phyloP scores from a whole-genome alignment of 2,329 filamentous ascomycete species.

The Fusarium musae region DNA sequence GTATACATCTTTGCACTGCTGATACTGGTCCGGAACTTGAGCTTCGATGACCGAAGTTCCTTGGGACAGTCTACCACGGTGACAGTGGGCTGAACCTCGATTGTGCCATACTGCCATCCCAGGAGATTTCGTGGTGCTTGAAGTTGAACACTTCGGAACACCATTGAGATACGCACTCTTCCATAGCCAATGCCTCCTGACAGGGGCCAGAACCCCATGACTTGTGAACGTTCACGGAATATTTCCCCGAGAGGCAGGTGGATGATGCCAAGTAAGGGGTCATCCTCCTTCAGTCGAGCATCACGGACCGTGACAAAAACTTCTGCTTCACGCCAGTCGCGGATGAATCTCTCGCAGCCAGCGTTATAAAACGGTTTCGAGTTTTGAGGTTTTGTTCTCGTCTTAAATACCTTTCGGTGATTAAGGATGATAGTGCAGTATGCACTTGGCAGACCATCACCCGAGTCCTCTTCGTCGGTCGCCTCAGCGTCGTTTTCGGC shows the following conservation, averaged over 20 bases:
- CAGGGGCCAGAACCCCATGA: conserved; percentile 74
- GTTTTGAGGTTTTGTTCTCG: conserved; percentile 81
- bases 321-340: conserved; percentile 74
- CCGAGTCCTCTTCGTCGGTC: conserved; percentile 67
- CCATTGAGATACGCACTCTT: conserved; percentile 74
- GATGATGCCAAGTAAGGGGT: conserved; percentile 75
- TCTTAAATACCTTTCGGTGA: conserved; percentile 75
- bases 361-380: conserved; percentile 83
- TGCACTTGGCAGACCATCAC: conserved; percentile 72
- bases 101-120: conserved; percentile 78
- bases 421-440: conserved; percentile 81
- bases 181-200: conserved; percentile 79
- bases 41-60: conserved; percentile 59
- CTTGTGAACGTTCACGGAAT: conserved; percentile 71
- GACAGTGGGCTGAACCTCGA: conserved; percentile 68
- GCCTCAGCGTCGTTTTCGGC: conserved; percentile 59
- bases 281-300: conserved; percentile 74
- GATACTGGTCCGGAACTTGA: conserved; percentile 70
- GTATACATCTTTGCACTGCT: conserved; percentile 68
- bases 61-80: conserved; percentile 57
- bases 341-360: conserved; percentile 76
- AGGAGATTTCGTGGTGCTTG: conserved; percentile 67
- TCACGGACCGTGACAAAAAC: conserved; percentile 76
- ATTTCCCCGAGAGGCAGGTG: conserved; percentile 72
- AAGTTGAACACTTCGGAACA: conserved; percentile 76